These are phyloP conservation scores for Infundibulicybe gibba DNA, from an alignment of 768 basidiomycete species.

Conservation along the genomic window DNA sequence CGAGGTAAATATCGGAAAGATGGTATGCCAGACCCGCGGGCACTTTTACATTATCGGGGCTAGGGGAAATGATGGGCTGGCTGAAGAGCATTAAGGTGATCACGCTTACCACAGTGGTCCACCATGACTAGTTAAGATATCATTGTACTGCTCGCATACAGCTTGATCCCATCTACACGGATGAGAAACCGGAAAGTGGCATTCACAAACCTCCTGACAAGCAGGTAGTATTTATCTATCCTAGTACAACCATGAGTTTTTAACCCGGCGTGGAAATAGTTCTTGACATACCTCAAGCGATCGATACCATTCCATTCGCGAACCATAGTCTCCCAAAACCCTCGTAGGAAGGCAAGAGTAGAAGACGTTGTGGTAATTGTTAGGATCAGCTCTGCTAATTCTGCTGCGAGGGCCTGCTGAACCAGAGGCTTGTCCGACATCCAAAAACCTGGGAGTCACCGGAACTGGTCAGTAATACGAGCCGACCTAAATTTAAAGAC, in stretches of 20 bases:
- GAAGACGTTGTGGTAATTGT: conserved; percentile 53
- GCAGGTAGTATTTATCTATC: conserved; percentile 97
- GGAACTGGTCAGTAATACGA: not conserved
- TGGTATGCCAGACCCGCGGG: conserved; percentile 82
- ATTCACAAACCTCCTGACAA: conserved; percentile 85
- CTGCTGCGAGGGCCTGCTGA: conserved; percentile 86
- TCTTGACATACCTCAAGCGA: conserved; percentile 63
- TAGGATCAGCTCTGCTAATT: conserved; percentile 79
- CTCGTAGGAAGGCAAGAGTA: conserved; percentile 74
- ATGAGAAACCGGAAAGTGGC: conserved; percentile 81
- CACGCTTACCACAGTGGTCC: conserved; percentile 78
- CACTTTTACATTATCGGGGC: conserved; percentile 67
- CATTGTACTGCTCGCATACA: conserved; percentile 57
- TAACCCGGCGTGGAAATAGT: not conserved
- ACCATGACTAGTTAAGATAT: conserved; percentile 59
- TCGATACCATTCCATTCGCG: conserved; percentile 96
- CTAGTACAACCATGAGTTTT: conserved; percentile 33
- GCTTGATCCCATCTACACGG: conserved; percentile 60
- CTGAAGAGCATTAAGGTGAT: not conserved
- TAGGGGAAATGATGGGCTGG: conserved; percentile 21
- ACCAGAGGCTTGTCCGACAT: conserved; percentile 99
- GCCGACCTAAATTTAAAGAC: conserved; percentile 1
- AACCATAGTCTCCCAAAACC: conserved; percentile 89
- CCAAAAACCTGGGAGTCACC: conserved; percentile 79
- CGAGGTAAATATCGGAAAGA: conserved; percentile 83